Conservation (phyloP, 2,329 filamentous ascomycete species). For the Colletotrichum sp. region DNA sequence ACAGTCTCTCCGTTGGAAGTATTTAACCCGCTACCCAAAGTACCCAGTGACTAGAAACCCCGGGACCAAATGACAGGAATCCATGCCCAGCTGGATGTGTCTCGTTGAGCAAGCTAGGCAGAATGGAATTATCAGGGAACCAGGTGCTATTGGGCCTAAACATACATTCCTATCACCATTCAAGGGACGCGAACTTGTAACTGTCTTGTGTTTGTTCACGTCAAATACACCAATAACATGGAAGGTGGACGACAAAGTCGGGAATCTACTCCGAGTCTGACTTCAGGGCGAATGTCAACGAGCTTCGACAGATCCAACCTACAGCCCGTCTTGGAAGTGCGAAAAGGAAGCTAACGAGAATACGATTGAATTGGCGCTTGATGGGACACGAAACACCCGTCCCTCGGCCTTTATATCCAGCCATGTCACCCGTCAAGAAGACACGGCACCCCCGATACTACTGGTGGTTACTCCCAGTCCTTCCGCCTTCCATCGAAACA, state of each 20-base stretch:
- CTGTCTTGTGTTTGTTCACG: background rate
- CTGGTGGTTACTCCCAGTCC: no score
- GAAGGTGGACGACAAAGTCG: background rate
- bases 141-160: no score
- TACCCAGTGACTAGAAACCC: rapidly evolving
- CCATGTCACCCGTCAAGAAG: background rate
- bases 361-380: background rate
- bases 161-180: no score
- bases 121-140: no score
- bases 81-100: no score
- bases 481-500: no score
- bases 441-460: background rate
- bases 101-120: no score
- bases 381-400: background rate
- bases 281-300: background rate
- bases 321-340: background rate
- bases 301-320: background rate
- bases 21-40: background rate
- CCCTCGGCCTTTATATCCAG: background rate
- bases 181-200: no score
- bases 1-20: background rate
- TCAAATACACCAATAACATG: background rate
- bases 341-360: background rate
- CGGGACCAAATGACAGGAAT: no score
- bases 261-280: background rate